Base-by-base conservation (phyloP, 129 eudicot genomes). In the Logfia minima region DNA sequence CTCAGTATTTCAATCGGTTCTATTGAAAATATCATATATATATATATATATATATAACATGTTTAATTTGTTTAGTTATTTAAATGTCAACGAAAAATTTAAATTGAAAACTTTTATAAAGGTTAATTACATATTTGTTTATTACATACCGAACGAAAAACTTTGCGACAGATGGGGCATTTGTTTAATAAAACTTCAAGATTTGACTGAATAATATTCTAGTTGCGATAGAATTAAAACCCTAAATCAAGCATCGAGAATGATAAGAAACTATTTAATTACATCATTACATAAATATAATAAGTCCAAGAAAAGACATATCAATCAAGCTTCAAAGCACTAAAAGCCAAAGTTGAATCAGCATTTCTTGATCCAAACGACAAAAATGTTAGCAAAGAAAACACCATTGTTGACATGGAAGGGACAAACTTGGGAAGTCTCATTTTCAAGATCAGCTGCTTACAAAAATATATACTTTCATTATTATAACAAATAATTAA, bases 381-480 rank as follows among this genome's bases (percentile, higher is more conserved):
- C 79, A 79, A 45, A 21, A 65, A 66, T 35, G 60, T 73, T 48
- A 58, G 74, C 66, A 43, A 35, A 9, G 58, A 70, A 81, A 43
- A 67, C 39, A 56, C 52, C 58, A 68, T 23, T 29, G 78, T 67
- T 34, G 82, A 75, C 21, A 59, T 62, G 55, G 74, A 63, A 83
- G 84, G 76, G 87, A 85, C 88, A 85, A 68, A 63, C 72, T 39
- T 53, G 10, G 55, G 62, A 79, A 77, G 75, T 73, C 85, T 87
- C 86, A 56, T 68, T 89, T 87, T 90, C 89, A 86, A 75, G 78
- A 80, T 45, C 35, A 71, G 63, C 80, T 76, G 41, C 78, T 62
- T 62, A 58, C 19, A 43, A 64, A 53, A 28, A 41, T 55, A 77
- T 75, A 68, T 67, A 28, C 31, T 67, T 21, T 53, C 48, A 73